These are phyloP conservation scores for Cordyceps javanica DNA, from an alignment of 2,329 filamentous ascomycete genomes.

Conservation along the genomic window DNA sequence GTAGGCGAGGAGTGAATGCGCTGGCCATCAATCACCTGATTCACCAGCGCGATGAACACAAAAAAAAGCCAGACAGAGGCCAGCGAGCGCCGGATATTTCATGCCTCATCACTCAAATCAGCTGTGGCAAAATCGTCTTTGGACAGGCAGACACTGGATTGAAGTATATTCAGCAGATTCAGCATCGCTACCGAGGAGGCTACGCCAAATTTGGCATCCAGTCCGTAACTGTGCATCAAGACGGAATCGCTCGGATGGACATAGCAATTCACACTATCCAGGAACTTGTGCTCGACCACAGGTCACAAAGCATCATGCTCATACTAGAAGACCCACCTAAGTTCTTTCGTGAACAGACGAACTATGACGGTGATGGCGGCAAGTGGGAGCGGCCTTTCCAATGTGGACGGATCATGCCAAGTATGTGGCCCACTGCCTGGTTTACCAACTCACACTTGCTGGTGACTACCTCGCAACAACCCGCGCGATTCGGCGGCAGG, in stretches of 20 bases:
- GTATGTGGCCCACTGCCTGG: conserved; percentile 35
- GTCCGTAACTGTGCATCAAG: conserved; percentile 33
- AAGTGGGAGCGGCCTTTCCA: conserved; percentile 25
- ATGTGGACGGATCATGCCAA: conserved; percentile 23
- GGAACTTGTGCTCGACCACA: conserved; percentile 34
- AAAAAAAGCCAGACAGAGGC: not conserved
- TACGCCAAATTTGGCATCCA: conserved; percentile 37
- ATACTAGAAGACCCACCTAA: conserved; percentile 46
- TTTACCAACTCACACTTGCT: conserved; percentile 34
- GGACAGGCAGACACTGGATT: conserved; percentile 20
- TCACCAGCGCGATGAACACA: conserved; percentile 16
- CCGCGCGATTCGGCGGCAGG: conserved; percentile 19
- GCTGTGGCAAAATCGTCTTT: conserved; percentile 43
- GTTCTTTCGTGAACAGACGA: conserved; percentile 32
- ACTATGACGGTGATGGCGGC: not conserved
- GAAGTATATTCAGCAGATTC: conserved; percentile 37
- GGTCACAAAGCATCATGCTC: conserved; percentile 36
- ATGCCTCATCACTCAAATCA: not conserved
- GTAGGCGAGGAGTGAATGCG: conserved; percentile 25
- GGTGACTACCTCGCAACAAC: conserved; percentile 20
- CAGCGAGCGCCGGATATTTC: not conserved
- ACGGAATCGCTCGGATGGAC: conserved; percentile 6
- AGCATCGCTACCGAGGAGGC: conserved; percentile 24
- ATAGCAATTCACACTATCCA: conserved; percentile 31
- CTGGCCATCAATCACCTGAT: conserved; percentile 21